Conservation (phyloP, 2,329 filamentous ascomycete genomes). For the Aspergillus novoparasiticus region DNA sequence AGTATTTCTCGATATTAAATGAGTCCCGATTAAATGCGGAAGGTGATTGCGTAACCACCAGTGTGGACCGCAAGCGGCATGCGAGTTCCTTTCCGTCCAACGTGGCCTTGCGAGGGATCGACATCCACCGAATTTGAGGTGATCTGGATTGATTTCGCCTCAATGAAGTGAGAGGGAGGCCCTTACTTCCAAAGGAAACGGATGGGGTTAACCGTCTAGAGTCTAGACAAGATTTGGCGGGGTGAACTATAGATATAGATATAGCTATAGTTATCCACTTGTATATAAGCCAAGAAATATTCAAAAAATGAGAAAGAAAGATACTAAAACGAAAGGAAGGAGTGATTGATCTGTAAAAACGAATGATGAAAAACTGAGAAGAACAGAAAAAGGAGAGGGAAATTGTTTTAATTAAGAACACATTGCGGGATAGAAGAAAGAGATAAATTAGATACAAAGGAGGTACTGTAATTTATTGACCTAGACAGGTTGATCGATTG, state of each 20-base stretch:
- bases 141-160: background rate
- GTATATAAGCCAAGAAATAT: too few species aligned
- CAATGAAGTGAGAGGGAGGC: background rate
- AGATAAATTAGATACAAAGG: too few species aligned
- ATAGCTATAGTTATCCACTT: too few species aligned
- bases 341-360: background rate
- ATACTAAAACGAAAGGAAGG: too few species aligned
- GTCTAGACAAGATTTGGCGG: background rate
- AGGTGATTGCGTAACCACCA: slow-evolving; percentile 9
- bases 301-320: too few species aligned
- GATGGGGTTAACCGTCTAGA: background rate
- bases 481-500: too few species aligned
- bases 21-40: background rate
- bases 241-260: too few species aligned
- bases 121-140: background rate
- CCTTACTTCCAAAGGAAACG: background rate
- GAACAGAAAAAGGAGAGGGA: too few species aligned
- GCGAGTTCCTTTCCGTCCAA: background rate
- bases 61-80: slow-evolving; percentile 5
- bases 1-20: background rate
- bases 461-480: too few species aligned
- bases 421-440: too few species aligned
- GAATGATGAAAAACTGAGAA: background rate
- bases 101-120: slow-evolving; percentile 1
- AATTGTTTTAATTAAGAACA: too few species aligned